Percentiles rank a stretch among this genome's conserved stretches.
These are phyloP conservation scores for Tetrahymena elliotti DNA, from an alignment of 73 alveolate species.

Conservation along the genomic window DNA sequence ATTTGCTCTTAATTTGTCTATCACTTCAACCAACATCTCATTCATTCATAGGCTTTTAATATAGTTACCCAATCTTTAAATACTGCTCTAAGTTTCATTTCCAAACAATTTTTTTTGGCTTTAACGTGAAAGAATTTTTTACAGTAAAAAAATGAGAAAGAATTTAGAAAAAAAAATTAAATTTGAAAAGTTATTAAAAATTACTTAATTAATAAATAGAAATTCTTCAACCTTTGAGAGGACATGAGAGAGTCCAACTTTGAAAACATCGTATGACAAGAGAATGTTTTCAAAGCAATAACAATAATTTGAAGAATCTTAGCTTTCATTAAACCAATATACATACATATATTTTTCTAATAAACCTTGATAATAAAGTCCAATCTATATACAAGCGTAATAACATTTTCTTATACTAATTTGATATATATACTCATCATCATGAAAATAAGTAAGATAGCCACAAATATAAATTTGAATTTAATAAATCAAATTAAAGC, in stretches of 20 bases:
- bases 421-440: background rate
- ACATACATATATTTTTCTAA: background rate
- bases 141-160: too few relatives aligned
- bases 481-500: background rate
- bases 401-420: background rate
- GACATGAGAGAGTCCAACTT: background rate
- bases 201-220: background rate
- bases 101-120: too few relatives aligned
- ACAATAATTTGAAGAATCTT: background rate
- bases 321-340: background rate
- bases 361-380: background rate
- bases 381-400: background rate
- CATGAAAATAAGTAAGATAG: background rate
- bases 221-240: background rate
- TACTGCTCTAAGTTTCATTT: too few relatives aligned
- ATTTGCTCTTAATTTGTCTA: background rate
- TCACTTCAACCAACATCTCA: background rate
- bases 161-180: background rate
- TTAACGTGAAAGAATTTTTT: too few relatives aligned
- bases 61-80: background rate
- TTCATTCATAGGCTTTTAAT: background rate
- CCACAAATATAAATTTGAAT: background rate
- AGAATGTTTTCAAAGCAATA: background rate
- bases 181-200: too few relatives aligned
- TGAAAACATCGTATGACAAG: background rate